phyloP scores from a whole-genome alignment of 371 early-diverging fungal species.

The Mucor indicus region DNA sequence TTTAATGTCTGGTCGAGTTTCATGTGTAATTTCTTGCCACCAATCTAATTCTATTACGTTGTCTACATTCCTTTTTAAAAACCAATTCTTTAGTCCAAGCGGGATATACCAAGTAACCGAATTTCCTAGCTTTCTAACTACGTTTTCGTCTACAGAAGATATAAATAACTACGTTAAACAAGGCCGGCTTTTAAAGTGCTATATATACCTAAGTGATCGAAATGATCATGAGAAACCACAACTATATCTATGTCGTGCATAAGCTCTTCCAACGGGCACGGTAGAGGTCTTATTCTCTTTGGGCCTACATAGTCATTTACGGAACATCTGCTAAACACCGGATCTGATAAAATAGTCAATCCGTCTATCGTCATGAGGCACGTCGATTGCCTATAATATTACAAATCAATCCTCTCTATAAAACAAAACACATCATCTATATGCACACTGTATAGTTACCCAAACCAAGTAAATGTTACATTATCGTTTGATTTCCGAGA shows the following conservation, averaged over 20 bases:
- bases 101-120: slow-evolving; percentile 63
- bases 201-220: slow-evolving; percentile 64
- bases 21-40: slow-evolving; percentile 58
- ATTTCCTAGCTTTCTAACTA: slow-evolving; percentile 49
- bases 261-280: slow-evolving; percentile 51
- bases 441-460: slow-evolving; percentile 16
- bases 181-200: too few relatives aligned
- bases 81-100: slow-evolving; percentile 52
- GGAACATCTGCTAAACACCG: slow-evolving; percentile 44
- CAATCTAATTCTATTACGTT: slow-evolving; percentile 60
- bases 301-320: slow-evolving; percentile 54
- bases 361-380: slow-evolving; percentile 61
- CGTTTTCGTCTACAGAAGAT: slow-evolving; percentile 35
- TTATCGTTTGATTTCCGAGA: slow-evolving; percentile 5
- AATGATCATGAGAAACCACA: slow-evolving; percentile 58
- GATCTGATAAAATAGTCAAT: slow-evolving; percentile 61
- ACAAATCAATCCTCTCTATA: not conserved
- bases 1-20: slow-evolving; percentile 30
- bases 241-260: slow-evolving; percentile 54
- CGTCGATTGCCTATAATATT: slow-evolving; percentile 53
- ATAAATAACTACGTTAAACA: not conserved
- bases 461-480: slow-evolving; percentile 50
- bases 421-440: not conserved
- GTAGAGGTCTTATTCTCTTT: slow-evolving; percentile 51
- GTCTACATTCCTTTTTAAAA: slow-evolving; percentile 37